These are phyloP conservation scores for Marasmius tenuissimus DNA, from an alignment of 1,284 basidiomycete species.

Conservation along the genomic window DNA sequence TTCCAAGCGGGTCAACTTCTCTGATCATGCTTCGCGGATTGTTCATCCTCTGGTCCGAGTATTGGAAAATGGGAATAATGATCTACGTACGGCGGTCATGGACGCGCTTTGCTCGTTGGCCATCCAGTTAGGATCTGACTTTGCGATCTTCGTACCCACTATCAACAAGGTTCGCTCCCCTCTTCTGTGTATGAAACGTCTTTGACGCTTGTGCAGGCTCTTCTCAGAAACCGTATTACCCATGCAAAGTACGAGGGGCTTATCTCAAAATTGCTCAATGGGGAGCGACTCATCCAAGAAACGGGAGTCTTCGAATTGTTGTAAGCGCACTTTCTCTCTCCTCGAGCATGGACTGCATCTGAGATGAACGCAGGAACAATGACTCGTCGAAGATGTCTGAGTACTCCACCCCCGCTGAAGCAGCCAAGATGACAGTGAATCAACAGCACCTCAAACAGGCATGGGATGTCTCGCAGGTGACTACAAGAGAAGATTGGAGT, in stretches of 20 bases:
- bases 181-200: neutral
- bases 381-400: slow-evolving; percentile 67
- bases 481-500: slow-evolving; percentile 88
- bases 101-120: slow-evolving; percentile 93
- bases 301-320: slow-evolving; percentile 57
- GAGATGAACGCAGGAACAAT: slow-evolving; percentile 36
- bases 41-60: slow-evolving; percentile 95
- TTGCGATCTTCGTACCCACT: slow-evolving; percentile 96
- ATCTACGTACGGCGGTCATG: slow-evolving; percentile 87
- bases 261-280: slow-evolving; percentile 87
- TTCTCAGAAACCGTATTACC: slow-evolving; percentile 79
- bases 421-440: slow-evolving; percentile 91
- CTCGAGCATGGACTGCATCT: neutral
- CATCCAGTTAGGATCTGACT: slow-evolving; percentile 93
- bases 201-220: slow-evolving; percentile 45
- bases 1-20: slow-evolving; percentile 94
- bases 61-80: slow-evolving; percentile 76
- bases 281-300: slow-evolving; percentile 87
- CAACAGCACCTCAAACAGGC: slow-evolving; percentile 97
- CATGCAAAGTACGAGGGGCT: slow-evolving; percentile 89
- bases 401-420: slow-evolving; percentile 77
- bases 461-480: slow-evolving; percentile 88
- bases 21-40: slow-evolving; percentile 97
- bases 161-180: slow-evolving; percentile 80
- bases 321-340: slow-evolving; percentile 35